These are phyloP conservation scores for Prosopis cineraria DNA, from an alignment of 306 rosid species.

Conservation along the genomic window DNA sequence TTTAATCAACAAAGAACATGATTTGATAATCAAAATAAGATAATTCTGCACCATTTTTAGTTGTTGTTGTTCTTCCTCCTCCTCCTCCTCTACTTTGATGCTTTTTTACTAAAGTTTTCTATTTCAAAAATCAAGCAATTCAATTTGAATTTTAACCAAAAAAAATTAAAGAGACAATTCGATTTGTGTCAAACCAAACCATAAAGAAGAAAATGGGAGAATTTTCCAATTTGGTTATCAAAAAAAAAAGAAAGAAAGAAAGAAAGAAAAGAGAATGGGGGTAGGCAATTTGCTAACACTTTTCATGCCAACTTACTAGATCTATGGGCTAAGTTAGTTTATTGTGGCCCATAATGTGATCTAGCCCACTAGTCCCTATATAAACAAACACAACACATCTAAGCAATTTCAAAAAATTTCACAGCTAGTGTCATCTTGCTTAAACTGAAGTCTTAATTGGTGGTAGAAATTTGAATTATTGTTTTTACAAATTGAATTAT, in stretches of 20 bases:
- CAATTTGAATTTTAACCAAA: not conserved
- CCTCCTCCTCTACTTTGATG: not conserved
- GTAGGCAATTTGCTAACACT: not conserved
- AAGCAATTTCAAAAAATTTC: too few species aligned
- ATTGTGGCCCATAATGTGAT: not conserved
- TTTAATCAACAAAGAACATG: not conserved
- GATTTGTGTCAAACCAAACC: too few species aligned
- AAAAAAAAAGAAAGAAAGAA: too few species aligned
- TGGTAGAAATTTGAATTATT: too few species aligned
- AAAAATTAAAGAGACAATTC: too few species aligned
- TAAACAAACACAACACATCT: not conserved
- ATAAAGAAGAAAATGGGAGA: too few species aligned
- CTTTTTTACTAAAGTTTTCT: not conserved
- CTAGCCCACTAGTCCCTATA: not conserved
- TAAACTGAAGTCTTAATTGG: too few species aligned
- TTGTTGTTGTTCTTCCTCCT: not conserved
- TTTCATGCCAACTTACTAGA: not conserved
- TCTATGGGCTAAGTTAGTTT: not conserved
- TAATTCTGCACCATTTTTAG: conserved; percentile 27
- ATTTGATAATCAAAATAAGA: not conserved
- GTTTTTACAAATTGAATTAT: too few species aligned
- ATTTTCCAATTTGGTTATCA: too few species aligned
- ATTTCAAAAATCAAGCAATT: too few species aligned
- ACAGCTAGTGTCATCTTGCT: too few species aligned
- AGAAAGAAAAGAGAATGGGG: not conserved